phyloP scores from a whole-genome alignment of 2,329 filamentous ascomycete species.

The Cladophialophora exuberans region DNA sequence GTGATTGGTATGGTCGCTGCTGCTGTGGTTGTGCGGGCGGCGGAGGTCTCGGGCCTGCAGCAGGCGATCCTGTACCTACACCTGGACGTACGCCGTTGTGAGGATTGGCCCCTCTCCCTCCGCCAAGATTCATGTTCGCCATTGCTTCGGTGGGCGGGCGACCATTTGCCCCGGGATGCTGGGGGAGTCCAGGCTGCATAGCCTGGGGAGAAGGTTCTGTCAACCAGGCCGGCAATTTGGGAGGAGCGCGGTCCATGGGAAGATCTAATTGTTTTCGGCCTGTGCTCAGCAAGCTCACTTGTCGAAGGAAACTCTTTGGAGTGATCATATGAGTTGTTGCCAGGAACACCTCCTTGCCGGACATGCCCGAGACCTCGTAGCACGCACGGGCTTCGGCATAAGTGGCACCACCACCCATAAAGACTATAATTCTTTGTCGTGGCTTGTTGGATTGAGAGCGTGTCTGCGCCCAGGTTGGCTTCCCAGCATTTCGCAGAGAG shows the following conservation, averaged over 20 bases:
- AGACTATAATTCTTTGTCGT: slow-evolving; percentile 86
- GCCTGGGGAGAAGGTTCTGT: slow-evolving; percentile 58
- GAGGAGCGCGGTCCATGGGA: slow-evolving; percentile 76
- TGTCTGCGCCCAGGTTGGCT: slow-evolving; percentile 92
- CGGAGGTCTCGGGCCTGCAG: slow-evolving; percentile 3
- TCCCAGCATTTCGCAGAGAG: slow-evolving; percentile 79
- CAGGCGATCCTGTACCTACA: slow-evolving; percentile 11
- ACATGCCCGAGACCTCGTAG: slow-evolving; percentile 77
- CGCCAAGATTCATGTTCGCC: slow-evolving; percentile 30
- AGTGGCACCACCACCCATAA: slow-evolving; percentile 93
- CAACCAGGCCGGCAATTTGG: slow-evolving; percentile 81
- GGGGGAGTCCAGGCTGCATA: slow-evolving; percentile 28
- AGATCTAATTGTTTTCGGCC: slow-evolving; percentile 77
- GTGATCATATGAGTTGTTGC: slow-evolving; percentile 91
- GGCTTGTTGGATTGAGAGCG: slow-evolving; percentile 76
- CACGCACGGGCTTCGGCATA: slow-evolving; percentile 88
- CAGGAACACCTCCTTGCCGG: slow-evolving; percentile 81
- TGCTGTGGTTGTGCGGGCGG: slow-evolving; percentile 46
- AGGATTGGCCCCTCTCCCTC: slow-evolving; percentile 27
- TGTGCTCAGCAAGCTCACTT: slow-evolving; percentile 76
- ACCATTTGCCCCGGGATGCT: slow-evolving; percentile 24
- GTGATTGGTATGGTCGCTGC: slow-evolving; percentile 41
- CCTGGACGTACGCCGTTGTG: slow-evolving; percentile 36
- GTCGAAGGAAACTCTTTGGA: slow-evolving; percentile 78
- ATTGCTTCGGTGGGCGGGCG: slow-evolving; percentile 28